These are phyloP conservation scores for Leishmania turanica DNA, from an alignment of 208 protist species.

Conservation along the genomic window DNA sequence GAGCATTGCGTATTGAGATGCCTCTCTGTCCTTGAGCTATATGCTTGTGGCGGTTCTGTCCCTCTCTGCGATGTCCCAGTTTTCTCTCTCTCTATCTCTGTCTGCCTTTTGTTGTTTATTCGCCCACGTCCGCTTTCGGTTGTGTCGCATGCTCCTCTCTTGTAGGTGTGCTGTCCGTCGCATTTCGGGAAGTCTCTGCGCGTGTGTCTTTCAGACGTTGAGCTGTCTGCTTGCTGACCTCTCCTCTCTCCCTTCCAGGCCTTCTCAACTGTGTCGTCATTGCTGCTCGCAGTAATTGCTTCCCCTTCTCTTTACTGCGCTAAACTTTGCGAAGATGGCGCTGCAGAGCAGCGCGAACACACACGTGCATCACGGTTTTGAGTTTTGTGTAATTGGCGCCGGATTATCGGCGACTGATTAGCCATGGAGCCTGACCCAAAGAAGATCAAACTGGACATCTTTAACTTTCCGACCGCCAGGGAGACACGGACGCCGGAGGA, in stretches of 20 bases:
- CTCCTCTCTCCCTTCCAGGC: background rate
- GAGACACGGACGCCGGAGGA: conserved; percentile 36
- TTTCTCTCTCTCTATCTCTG: background rate
- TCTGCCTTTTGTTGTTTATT: background rate
- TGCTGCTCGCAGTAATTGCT: background rate
- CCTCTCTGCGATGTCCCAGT: background rate
- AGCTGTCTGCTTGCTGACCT: background rate
- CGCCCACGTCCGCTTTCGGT: background rate
- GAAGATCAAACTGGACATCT: conserved; percentile 44
- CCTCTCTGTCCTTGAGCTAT: background rate
- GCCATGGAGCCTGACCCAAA: conserved; percentile 36
- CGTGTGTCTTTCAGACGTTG: background rate
- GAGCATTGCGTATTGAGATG: background rate
- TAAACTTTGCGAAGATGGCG: background rate
- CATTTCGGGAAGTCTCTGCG: background rate
- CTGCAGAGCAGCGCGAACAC: background rate
- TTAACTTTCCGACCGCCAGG: conserved; percentile 20
- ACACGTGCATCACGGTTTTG: background rate
- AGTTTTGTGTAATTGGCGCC: background rate
- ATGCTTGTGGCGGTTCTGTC: background rate
- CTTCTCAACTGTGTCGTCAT: background rate
- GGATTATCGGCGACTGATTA: background rate
- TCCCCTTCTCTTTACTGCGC: background rate
- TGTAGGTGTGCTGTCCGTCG: background rate
- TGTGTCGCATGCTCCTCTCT: background rate